Conservation (phyloP, 352 stramenopile species). For the Phytopythium oedochilum region DNA sequence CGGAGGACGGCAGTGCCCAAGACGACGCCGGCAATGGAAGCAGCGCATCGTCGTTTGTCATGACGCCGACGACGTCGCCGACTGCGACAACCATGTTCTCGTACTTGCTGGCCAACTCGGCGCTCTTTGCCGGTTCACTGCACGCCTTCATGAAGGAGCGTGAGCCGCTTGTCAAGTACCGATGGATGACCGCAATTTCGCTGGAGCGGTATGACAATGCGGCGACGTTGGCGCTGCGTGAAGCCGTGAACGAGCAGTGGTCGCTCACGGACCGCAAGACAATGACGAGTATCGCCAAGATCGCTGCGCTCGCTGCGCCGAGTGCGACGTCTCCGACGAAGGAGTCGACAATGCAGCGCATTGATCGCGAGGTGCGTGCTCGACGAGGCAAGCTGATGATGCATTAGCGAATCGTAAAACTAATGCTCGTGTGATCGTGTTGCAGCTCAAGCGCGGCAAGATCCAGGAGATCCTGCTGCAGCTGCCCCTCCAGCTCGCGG, state of each 20-base stretch:
- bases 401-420: not conserved
- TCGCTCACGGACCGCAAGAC: conserved; percentile 69
- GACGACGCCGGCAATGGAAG: not conserved
- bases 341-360: conserved; percentile 30
- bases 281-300: conserved; percentile 74
- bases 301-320: conserved; percentile 59
- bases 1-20: conserved; percentile 1
- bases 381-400: not conserved
- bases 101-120: conserved; percentile 60
- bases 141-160: conserved; percentile 65
- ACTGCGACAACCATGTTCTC: conserved; percentile 31
- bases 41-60: conserved; percentile 2
- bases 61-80: conserved; percentile 1
- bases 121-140: conserved; percentile 48
- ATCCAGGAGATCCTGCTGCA: conserved; percentile 65
- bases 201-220: conserved; percentile 62
- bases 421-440: conserved; percentile 5
- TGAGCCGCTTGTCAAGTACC: conserved; percentile 41
- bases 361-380: conserved; percentile 52
- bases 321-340: conserved; percentile 23
- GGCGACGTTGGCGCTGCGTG: conserved; percentile 42
- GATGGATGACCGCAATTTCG: conserved; percentile 65
- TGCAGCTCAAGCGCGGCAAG: conserved; percentile 42
- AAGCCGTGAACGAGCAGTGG: conserved; percentile 41
- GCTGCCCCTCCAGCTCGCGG: conserved; percentile 31